Percentiles rank a stretch among this genome's conserved stretches.
These are phyloP conservation scores for Leptomonas pyrrhocoris DNA, from an alignment of 208 protist genomes.

Conservation along the genomic window DNA sequence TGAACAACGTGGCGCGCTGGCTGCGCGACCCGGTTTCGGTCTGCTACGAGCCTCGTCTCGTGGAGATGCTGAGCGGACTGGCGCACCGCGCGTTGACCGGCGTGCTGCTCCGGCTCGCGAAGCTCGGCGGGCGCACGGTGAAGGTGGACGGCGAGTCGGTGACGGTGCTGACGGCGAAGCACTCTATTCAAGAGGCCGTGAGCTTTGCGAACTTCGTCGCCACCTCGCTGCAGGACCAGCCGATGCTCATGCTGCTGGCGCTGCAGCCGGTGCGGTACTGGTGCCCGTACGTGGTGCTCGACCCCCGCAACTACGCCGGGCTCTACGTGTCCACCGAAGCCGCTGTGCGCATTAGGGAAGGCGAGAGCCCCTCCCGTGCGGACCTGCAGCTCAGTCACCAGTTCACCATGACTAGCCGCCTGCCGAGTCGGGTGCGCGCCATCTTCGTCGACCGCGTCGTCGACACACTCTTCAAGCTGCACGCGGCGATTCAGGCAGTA, in stretches of 20 bases:
- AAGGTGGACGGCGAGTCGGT: constrained; percentile 78
- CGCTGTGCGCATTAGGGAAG: constrained; percentile 33
- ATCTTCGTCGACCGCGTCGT: constrained; percentile 43
- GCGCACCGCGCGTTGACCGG: constrained; percentile 81
- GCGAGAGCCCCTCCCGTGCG: constrained; percentile 26
- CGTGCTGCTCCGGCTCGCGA: constrained; percentile 80
- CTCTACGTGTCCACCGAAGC: constrained; percentile 55
- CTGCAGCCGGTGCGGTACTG: constrained; percentile 82
- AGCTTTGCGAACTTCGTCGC: constrained; percentile 82
- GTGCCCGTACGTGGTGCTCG: constrained; percentile 74
- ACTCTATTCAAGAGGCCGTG: constrained; percentile 74
- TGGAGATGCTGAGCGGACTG: constrained; percentile 76
- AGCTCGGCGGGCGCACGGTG: constrained; percentile 83
- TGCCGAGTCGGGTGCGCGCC: constrained; percentile 45
- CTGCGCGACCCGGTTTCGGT: constrained; percentile 77
- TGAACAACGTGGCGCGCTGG: constrained; percentile 86
- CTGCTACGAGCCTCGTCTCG: constrained; percentile 86
- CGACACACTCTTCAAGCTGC: constrained; percentile 24
- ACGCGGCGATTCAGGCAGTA: constrained; percentile 30
- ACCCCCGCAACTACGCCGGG: constrained; percentile 69
- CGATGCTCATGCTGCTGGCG: constrained; percentile 87
- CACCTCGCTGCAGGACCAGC: constrained; percentile 81
- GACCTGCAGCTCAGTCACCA: constrained; percentile 42
- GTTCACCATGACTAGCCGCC: constrained; percentile 54
- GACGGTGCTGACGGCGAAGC: constrained; percentile 81